phyloP scores from a whole-genome alignment of 2,329 filamentous ascomycete species.

The Fusarium sp. region DNA sequence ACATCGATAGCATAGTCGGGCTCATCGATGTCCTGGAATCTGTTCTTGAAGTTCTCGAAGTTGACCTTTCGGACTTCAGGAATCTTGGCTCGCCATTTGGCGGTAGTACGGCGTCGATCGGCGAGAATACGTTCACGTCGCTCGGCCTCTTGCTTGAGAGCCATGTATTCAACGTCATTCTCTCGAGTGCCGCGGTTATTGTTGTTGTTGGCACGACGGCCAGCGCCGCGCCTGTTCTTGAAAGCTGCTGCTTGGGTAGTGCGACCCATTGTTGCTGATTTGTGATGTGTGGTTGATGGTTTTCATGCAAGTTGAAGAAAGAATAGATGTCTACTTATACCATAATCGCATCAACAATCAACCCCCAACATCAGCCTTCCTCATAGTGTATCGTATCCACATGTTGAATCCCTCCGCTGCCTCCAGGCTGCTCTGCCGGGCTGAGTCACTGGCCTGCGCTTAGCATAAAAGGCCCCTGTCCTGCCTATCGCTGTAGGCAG shows the following conservation, averaged over 20 bases:
- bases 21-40: conserved; percentile 53
- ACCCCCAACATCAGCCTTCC: not conserved
- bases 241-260: conserved; percentile 10
- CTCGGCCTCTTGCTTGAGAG: conserved; percentile 55
- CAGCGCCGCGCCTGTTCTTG: conserved; percentile 19
- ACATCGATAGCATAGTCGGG: conserved; percentile 58
- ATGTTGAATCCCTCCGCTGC: no score
- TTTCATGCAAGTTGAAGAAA: not conserved
- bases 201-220: conserved; percentile 14
- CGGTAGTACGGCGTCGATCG: conserved; percentile 52
- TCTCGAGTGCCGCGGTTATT: conserved; percentile 41
- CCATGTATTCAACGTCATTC: conserved; percentile 49
- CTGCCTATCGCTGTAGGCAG: conserved; percentile 17
- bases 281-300: not conserved
- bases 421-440: conserved; percentile 8
- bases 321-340: not conserved
- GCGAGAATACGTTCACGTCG: conserved; percentile 55
- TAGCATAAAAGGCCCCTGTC: not conserved
- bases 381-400: no score
- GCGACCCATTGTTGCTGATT: conserved; percentile 35
- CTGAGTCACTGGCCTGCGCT: conserved; percentile 30
- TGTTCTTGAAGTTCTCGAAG: conserved; percentile 61
- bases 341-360: not conserved
- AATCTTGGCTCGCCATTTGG: conserved; percentile 59
- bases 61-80: conserved; percentile 57